Evolutionary conservation across 495 filamentous ascomycete species (phyloP).

Genomic region (Penicillium ochrochloron): DNA sequence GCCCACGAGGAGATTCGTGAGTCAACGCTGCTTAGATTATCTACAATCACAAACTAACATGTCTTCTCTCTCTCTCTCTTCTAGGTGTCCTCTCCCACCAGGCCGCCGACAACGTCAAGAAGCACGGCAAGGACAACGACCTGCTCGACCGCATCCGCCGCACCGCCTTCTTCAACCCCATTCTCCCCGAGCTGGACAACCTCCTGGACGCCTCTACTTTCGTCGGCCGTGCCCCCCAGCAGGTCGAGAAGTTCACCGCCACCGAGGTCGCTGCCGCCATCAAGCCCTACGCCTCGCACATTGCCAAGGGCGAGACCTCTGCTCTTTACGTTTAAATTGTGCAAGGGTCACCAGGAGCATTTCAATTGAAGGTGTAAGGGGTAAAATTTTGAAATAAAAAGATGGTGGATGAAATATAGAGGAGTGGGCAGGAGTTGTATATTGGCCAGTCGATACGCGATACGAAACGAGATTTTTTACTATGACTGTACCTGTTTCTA

Average conservation of each 20-base stretch:
- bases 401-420: not conserved
- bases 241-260: conserved; percentile 61
- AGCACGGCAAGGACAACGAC: conserved; percentile 79
- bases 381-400: not conserved
- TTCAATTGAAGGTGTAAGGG: not conserved
- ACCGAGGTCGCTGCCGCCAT: conserved; percentile 58
- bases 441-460: conserved; percentile 3
- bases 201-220: conserved; percentile 72
- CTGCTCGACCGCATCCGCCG: conserved; percentile 78
- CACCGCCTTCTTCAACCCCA: conserved; percentile 79
- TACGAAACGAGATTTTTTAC: conserved; percentile 4
- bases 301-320: conserved; percentile 52
- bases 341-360: not conserved
- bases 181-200: conserved; percentile 72
- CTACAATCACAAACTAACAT: conserved; percentile 5
- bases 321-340: conserved; percentile 54
- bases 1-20: conserved; percentile 84
- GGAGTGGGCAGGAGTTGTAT: conserved; percentile 1
- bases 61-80: not conserved
- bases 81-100: conserved; percentile 81
- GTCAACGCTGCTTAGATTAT: too few relatives aligned
- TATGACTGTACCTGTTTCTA: not conserved
- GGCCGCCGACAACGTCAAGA: conserved; percentile 80
- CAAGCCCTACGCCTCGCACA: conserved; percentile 49
- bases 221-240: conserved; percentile 65